Percentiles rank a stretch among this genome's conserved stretches.
phyloP scores from a whole-genome alignment of 768 basidiomycete species.

The Postia placenta region DNA sequence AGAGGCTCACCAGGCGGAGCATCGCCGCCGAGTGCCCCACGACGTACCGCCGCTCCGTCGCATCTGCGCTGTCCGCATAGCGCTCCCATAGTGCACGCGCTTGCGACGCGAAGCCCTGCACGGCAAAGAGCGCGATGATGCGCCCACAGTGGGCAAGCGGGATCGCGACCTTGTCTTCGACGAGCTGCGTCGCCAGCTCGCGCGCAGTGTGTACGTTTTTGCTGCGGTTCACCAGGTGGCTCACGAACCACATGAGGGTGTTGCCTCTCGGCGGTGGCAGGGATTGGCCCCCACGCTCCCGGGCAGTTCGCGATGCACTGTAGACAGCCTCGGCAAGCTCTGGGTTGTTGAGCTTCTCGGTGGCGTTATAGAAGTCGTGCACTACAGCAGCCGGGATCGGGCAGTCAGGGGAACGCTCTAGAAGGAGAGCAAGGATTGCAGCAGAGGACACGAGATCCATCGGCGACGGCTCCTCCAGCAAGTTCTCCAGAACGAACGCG shows the following conservation, averaged over 20 bases:
- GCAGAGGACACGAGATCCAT: slow-evolving; percentile 22
- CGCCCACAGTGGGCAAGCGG: slow-evolving; percentile 38
- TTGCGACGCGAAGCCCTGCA: slow-evolving; percentile 38
- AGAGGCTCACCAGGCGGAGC: slow-evolving; percentile 48
- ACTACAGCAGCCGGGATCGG: slow-evolving; percentile 37
- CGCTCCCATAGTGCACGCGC: slow-evolving; percentile 55
- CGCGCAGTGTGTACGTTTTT: slow-evolving; percentile 42
- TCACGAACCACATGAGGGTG: slow-evolving; percentile 49
- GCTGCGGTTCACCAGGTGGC: slow-evolving; percentile 32
- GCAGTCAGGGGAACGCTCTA: background rate
- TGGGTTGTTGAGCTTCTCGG: slow-evolving; percentile 10
- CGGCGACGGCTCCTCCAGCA: slow-evolving; percentile 2
- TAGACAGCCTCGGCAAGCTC: slow-evolving; percentile 42
- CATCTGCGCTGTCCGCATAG: slow-evolving; percentile 39
- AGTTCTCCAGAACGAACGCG: slow-evolving; percentile 31
- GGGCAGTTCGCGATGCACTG: slow-evolving; percentile 27
- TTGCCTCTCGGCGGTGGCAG: slow-evolving; percentile 47
- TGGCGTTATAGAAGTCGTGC: slow-evolving; percentile 24
- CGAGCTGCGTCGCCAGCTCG: slow-evolving; percentile 43
- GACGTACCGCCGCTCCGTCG: slow-evolving; percentile 30
- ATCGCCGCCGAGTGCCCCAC: slow-evolving; percentile 38
- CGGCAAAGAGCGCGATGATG: slow-evolving; percentile 43
- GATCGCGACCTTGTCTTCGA: slow-evolving; percentile 34
- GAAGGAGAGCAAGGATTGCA: background rate
- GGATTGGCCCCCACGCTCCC: background rate